Evolutionary conservation across 2,329 filamentous ascomycete genomes (phyloP).

Genomic region (Hypomyces rosellus): DNA sequence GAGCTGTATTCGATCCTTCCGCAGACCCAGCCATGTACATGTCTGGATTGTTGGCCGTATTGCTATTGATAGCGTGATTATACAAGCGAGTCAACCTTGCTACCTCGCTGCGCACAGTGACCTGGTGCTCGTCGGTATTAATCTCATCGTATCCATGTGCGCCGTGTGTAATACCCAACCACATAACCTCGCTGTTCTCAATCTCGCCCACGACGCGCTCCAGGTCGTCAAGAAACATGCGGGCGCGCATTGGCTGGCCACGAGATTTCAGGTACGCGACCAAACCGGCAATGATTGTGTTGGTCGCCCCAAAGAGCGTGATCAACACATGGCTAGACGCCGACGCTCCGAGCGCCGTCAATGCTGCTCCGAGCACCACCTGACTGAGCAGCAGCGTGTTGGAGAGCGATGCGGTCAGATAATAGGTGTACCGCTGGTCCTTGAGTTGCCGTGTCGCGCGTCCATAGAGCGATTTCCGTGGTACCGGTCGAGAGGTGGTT

Average conservation of each 20-base stretch:
- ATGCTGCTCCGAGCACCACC: conserved; percentile 16
- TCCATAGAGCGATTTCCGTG: conserved; percentile 16
- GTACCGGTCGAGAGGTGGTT: not conserved
- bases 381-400: conserved; percentile 17
- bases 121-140: conserved; percentile 16
- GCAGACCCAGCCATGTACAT: conserved; percentile 10
- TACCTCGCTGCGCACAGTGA: conserved; percentile 18
- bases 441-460: conserved; percentile 13
- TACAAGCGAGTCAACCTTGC: conserved; percentile 17
- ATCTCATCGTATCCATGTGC: conserved; percentile 17
- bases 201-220: conserved; percentile 19
- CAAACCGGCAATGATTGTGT: conserved; percentile 19
- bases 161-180: conserved; percentile 15
- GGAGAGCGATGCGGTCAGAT: conserved; percentile 16
- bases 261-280: conserved; percentile 18
- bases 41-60: conserved; percentile 17
- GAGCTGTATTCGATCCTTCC: too few relatives aligned
- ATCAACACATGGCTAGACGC: conserved; percentile 16
- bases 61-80: conserved; percentile 18
- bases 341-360: conserved; percentile 18
- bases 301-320: conserved; percentile 17
- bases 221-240: conserved; percentile 19
- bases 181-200: conserved; percentile 19
- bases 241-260: conserved; percentile 17
- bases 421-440: conserved; percentile 13